These are phyloP conservation scores for Saturnispora kantuleensis DNA, from an alignment of 805 yeast species.

Conservation along the genomic window DNA sequence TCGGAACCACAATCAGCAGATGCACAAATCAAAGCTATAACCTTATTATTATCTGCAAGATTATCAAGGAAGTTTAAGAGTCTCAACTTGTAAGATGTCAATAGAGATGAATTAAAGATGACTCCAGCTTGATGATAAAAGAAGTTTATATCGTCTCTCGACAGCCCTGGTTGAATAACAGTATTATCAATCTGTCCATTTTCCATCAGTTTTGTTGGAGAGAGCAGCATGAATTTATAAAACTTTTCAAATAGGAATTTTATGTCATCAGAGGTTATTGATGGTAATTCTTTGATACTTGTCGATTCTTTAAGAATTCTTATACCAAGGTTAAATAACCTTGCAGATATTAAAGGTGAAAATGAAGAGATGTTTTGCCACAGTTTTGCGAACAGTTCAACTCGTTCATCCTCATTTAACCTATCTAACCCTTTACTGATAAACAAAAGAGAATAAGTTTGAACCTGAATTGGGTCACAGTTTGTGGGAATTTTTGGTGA, in stretches of 20 bases:
- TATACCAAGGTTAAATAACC: conserved; percentile 52
- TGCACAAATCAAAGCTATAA: conserved; percentile 43
- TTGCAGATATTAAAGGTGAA: conserved; percentile 29
- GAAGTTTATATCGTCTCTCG: conserved; percentile 44
- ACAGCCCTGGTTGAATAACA: conserved; percentile 54
- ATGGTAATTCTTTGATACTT: not conserved
- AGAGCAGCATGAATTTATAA: conserved; percentile 47
- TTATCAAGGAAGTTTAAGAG: conserved; percentile 34
- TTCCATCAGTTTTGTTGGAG: conserved; percentile 32
- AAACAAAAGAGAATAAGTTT: conserved; percentile 54
- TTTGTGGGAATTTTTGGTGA: conserved; percentile 36
- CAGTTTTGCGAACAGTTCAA: conserved; percentile 36
- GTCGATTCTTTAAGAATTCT: conserved; percentile 31
- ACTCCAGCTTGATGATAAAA: conserved; percentile 65
- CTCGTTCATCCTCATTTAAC: conserved; percentile 29
- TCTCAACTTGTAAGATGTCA: conserved; percentile 33
- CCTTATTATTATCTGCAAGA: conserved; percentile 29
- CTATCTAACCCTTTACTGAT: conserved; percentile 61
- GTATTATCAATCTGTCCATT: conserved; percentile 34
- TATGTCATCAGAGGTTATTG: conserved; percentile 32
- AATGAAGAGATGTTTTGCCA: conserved; percentile 37
- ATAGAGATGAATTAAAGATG: conserved; percentile 38
- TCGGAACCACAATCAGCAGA: conserved; percentile 48
- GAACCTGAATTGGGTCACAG: conserved; percentile 40
- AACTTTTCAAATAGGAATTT: conserved; percentile 37